Conservation (phyloP, 495 filamentous ascomycete species). For the Penicillium mononematosum region DNA sequence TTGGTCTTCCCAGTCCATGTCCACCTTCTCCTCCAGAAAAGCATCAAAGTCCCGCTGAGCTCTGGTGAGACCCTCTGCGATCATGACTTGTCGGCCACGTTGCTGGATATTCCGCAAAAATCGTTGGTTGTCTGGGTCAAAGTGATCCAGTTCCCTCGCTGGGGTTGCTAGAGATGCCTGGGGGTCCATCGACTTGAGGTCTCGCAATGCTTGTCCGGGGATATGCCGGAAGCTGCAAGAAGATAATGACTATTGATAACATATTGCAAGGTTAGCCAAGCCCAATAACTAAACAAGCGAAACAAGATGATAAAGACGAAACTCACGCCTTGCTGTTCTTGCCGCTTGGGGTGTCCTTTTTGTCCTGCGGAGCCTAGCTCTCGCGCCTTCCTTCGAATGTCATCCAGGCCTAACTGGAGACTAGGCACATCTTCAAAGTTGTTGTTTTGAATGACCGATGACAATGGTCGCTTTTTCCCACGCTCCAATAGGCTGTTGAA, state of each 20-base stretch:
- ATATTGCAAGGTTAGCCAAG: constrained; percentile 8
- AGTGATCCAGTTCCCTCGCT: constrained; percentile 45
- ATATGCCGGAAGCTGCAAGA: constrained; percentile 84
- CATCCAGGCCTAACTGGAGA: constrained; percentile 80
- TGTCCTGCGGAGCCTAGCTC: constrained; percentile 62
- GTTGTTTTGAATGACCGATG: constrained; percentile 35
- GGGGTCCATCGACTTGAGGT: constrained; percentile 62
- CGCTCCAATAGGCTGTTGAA: constrained; percentile 86
- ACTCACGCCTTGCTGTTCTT: constrained; percentile 65
- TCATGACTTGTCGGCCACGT: constrained; percentile 87
- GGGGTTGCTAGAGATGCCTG: constrained; percentile 42
- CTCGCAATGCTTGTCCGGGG: constrained; percentile 71
- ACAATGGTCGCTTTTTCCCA: constrained; percentile 54
- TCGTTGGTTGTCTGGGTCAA: constrained; percentile 76
- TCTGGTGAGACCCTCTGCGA: constrained; percentile 80
- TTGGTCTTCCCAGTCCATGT: constrained; percentile 93
- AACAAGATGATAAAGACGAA: not conserved
- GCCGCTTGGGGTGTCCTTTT: constrained; percentile 45
- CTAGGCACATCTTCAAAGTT: constrained; percentile 51
- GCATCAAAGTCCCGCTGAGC: constrained; percentile 86
- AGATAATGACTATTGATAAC: constrained; percentile 64
- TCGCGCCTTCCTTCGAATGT: constrained; percentile 79
- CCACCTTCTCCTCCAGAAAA: constrained; percentile 90
- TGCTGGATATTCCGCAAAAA: constrained; percentile 82
- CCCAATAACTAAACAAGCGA: not conserved